These are phyloP conservation scores for Cucurbita argyrosperma DNA, from an alignment of 306 rosid genomes.

Conservation along the genomic window DNA sequence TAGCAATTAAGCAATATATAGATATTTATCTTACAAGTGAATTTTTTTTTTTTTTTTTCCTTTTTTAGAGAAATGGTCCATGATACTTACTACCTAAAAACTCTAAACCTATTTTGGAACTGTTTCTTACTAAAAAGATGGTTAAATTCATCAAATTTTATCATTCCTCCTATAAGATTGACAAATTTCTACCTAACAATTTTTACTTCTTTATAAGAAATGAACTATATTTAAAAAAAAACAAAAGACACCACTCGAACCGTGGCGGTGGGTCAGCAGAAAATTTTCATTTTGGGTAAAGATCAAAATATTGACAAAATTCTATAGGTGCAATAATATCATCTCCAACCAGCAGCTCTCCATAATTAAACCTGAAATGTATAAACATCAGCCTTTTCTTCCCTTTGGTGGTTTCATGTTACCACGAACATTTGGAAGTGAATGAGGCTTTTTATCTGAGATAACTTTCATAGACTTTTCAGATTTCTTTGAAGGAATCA, in stretches of 20 bases:
- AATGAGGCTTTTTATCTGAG: constrained; percentile 30
- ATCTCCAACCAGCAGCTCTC: neutral
- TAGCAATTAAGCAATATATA: too few relatives aligned
- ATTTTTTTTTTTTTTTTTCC: too few relatives aligned
- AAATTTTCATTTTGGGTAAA: neutral
- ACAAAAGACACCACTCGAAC: neutral
- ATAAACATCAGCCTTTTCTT: constrained; percentile 29
- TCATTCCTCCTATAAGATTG: too few relatives aligned
- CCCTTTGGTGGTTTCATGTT: constrained; percentile 40
- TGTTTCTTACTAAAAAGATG: too few relatives aligned
- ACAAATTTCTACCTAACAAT: too few relatives aligned
- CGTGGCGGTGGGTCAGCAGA: neutral
- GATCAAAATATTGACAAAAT: neutral
- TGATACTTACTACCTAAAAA: too few relatives aligned
- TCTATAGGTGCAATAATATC: neutral
- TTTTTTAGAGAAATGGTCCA: too few relatives aligned
- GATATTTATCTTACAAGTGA: too few relatives aligned
- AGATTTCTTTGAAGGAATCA: constrained; percentile 62
- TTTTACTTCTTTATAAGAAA: too few relatives aligned
- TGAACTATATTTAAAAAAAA: neutral
- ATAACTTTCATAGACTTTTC: constrained; percentile 24
- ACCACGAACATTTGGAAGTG: constrained; percentile 30
- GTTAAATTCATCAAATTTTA: too few relatives aligned
- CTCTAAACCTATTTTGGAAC: too few relatives aligned
- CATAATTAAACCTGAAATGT: constrained; percentile 10